These are phyloP conservation scores for Paecilomyces sp. DNA, from an alignment of 2,329 filamentous ascomycete species.

Conservation along the genomic window DNA sequence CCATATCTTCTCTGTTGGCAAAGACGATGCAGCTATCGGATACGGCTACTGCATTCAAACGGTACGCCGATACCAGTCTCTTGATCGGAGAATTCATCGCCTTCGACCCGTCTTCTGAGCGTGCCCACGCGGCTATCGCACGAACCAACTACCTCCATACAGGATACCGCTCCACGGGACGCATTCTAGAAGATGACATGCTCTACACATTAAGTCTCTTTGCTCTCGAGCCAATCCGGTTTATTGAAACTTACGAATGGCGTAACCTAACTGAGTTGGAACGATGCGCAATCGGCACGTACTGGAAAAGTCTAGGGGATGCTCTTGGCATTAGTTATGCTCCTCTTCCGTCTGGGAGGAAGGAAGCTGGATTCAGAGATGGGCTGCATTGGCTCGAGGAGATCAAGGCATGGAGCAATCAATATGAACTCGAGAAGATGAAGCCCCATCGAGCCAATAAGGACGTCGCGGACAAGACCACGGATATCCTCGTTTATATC, in stretches of 20 bases:
- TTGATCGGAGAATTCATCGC: slow-evolving; percentile 44
- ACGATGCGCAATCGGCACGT: slow-evolving; percentile 56
- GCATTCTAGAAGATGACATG: slow-evolving; percentile 57
- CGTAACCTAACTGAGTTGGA: slow-evolving; percentile 60
- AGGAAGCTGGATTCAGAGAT: slow-evolving; percentile 35
- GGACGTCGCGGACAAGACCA: slow-evolving; percentile 51
- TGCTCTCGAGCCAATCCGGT: slow-evolving; percentile 57
- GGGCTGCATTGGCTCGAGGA: slow-evolving; percentile 49
- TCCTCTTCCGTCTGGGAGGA: slow-evolving; percentile 32
- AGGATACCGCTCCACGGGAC: slow-evolving; percentile 49
- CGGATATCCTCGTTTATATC: slow-evolving; percentile 54
- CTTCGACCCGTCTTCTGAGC: slow-evolving; percentile 36
- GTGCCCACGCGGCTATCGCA: slow-evolving; percentile 47
- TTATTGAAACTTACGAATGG: slow-evolving; percentile 64
- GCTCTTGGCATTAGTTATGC: slow-evolving; percentile 57
- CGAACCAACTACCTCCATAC: slow-evolving; percentile 59
- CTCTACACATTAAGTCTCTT: slow-evolving; percentile 61
- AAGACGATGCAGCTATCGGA: slow-evolving; percentile 45
- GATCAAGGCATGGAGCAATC: slow-evolving; percentile 42
- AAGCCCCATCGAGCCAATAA: slow-evolving; percentile 45
- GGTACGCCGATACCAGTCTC: slow-evolving; percentile 46
- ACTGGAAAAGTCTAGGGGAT: slow-evolving; percentile 67
- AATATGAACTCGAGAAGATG: slow-evolving; percentile 57
- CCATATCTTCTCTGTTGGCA: slow-evolving; percentile 44
- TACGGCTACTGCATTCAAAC: slow-evolving; percentile 42